Conservation (phyloP, 345 rosid genomes). For the Nasturtium officinale region DNA sequence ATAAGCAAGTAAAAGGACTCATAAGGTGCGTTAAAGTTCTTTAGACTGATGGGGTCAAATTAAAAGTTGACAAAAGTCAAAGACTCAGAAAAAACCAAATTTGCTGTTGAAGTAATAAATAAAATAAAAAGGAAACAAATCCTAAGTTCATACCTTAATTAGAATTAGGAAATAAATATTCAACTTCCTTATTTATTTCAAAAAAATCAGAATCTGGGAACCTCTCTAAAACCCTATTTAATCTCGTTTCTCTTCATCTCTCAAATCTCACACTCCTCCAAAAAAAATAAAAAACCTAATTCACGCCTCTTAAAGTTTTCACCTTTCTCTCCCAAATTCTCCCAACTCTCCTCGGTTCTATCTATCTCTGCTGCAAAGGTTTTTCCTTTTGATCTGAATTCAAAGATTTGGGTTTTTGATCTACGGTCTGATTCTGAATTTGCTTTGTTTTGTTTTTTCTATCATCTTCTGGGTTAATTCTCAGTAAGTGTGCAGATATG, state of each 20-base stretch:
- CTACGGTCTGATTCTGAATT: conserved; percentile 32
- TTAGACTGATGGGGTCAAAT: conserved; percentile 11
- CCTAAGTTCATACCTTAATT: not conserved
- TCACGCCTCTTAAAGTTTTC: conserved; percentile 8
- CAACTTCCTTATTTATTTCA: not conserved
- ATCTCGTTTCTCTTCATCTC: not conserved
- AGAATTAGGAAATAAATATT: conserved; percentile 9
- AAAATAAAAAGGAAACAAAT: not conserved
- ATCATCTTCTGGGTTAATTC: too few species aligned
- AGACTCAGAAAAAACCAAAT: not conserved
- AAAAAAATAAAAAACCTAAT: conserved; percentile 8
- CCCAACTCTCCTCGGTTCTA: conserved; percentile 35
- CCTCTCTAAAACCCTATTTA: conserved; percentile 44
- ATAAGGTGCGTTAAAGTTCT: not conserved
- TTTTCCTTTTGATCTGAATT: not conserved
- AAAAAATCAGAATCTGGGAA: conserved; percentile 21
- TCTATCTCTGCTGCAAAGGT: conserved; percentile 36
- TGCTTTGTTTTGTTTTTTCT: not conserved
- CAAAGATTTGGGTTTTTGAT: conserved; percentile 25
- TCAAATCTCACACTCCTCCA: conserved; percentile 8
- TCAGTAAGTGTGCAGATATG: conserved; percentile 36
- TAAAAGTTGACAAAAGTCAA: not conserved
- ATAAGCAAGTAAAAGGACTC: not conserved
- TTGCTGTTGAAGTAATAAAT: not conserved
- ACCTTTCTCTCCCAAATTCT: conserved; percentile 9